Conservation (phyloP, 2,329 filamentous ascomycete genomes). For the Penicillium crustosum region DNA sequence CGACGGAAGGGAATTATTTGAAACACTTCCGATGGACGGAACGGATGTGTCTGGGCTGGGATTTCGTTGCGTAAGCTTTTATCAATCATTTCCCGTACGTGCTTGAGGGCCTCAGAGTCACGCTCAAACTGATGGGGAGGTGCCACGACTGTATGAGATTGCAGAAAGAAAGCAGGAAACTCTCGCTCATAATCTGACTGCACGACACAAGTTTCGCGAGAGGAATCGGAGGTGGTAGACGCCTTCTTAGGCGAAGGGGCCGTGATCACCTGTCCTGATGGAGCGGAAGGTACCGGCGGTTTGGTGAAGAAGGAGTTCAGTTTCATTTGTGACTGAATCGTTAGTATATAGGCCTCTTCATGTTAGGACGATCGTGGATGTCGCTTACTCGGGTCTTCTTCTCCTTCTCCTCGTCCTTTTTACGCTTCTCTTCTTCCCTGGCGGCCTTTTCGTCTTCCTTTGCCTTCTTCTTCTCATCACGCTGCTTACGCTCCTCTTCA, state of each 20-base stretch:
- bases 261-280: conserved; percentile 20
- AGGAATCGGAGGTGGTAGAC: conserved; percentile 6
- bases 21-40: conserved; percentile 40
- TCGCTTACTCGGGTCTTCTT: conserved; percentile 49
- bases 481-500: conserved; percentile 47
- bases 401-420: conserved; percentile 49
- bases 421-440: conserved; percentile 47
- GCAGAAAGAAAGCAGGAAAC: conserved; percentile 81
- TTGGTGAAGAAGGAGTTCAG: conserved; percentile 53
- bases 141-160: conserved; percentile 71
- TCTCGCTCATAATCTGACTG: conserved; percentile 62
- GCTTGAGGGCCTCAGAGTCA: conserved; percentile 57
- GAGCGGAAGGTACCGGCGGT: conserved; percentile 34
- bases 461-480: conserved; percentile 47
- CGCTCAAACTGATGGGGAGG: conserved; percentile 54
- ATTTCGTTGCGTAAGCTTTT: conserved; percentile 34
- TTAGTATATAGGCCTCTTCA: conserved; percentile 11
- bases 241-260: conserved; percentile 33
- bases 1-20: conserved; percentile 41
- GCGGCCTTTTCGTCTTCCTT: conserved; percentile 47
- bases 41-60: conserved; percentile 17
- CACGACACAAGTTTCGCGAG: conserved; percentile 19
- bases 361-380: conserved; percentile 1
- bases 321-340: conserved; percentile 49
- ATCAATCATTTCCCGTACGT: conserved; percentile 54